Percentiles rank a stretch among this genome's conserved stretches.
Conservation (phyloP, 2,329 filamentous ascomycete genomes). For the Talaromyces piceae region DNA sequence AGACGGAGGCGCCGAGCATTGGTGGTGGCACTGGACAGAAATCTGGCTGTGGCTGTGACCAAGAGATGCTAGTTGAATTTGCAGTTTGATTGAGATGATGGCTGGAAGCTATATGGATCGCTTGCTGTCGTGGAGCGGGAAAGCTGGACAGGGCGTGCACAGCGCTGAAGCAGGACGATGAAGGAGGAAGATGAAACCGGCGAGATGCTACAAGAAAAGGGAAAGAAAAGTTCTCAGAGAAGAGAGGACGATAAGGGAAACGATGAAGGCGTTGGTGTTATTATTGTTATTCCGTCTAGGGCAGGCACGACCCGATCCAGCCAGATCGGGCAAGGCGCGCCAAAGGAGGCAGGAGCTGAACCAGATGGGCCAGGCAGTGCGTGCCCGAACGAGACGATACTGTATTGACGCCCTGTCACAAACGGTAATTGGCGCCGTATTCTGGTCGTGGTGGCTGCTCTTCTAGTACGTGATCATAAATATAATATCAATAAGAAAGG, state of each 20-base stretch:
- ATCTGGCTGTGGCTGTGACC: neutral
- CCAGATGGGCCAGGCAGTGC: neutral
- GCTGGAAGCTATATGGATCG: neutral
- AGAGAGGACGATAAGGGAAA: neutral
- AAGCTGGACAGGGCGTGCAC: neutral
- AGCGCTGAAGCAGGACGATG: conserved; percentile 7
- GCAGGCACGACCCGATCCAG: neutral
- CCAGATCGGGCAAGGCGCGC: neutral
- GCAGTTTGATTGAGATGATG: neutral
- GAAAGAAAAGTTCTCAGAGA: neutral
- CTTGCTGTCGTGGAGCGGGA: neutral
- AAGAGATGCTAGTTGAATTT: neutral
- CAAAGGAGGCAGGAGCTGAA: neutral
- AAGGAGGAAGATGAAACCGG: conserved; percentile 11
- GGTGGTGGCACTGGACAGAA: neutral
- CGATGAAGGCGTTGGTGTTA: neutral
- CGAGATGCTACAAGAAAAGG: neutral
- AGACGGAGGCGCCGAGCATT: conserved; percentile 9
- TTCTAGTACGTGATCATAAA: too few relatives aligned
- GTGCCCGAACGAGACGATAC: neutral
- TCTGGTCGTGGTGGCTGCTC: too few relatives aligned
- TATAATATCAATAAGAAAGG: too few relatives aligned
- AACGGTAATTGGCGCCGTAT: too few relatives aligned
- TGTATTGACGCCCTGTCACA: too few relatives aligned
- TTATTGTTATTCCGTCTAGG: neutral